Base-by-base conservation (phyloP, 805 yeast genomes). In the Yamadazyma olivae region DNA sequence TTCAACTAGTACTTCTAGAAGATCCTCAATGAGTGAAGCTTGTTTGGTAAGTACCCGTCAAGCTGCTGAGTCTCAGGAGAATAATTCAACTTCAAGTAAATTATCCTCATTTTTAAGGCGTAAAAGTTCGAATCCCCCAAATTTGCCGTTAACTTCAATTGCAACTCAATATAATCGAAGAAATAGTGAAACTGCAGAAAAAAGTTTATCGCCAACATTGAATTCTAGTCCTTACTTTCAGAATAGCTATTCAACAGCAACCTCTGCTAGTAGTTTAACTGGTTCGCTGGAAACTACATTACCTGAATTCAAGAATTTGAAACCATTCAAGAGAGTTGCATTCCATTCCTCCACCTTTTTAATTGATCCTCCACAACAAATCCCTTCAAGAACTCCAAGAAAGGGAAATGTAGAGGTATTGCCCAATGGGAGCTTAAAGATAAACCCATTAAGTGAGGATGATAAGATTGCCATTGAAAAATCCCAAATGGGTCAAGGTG, bases 381-480 rank as follows among this genome's bases (percentile, higher is more conserved):
- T 90, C 42, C 97, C 97, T 2, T 83, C 95, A 1, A 66, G 95
- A 51, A 74, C 71, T 41, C 96, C 97, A 5, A 70, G 81, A 45
- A 71, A 74, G 48, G 96, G 97, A 6, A 83, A 87, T 51, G 89
- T 67, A 38, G 74, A 78, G 46, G 65, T 79, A 1, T 50, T 71
- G 33, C 59, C 72, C n/a, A 71, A 69, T 47, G 86, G 85, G 0
- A 57, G 67, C 0, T 67, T 78, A 12, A 66, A 71, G 6, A 64
- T 79, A 14, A 74, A 75, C 41, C 77, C 81, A 20, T 56, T 79
- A 23, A 61, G 78, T 1, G 73, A 75, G 22, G 78, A 75, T 24
- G 83, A 79, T 38, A 71, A 64, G 42, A 36, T 41, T 7, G 66
- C 64, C 10, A 60, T 70, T 46, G 60, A 73, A 57, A 53, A 60